These are phyloP conservation scores for Fusarium chuoi DNA, from an alignment of 2,329 filamentous ascomycete genomes.

Conservation along the genomic window DNA sequence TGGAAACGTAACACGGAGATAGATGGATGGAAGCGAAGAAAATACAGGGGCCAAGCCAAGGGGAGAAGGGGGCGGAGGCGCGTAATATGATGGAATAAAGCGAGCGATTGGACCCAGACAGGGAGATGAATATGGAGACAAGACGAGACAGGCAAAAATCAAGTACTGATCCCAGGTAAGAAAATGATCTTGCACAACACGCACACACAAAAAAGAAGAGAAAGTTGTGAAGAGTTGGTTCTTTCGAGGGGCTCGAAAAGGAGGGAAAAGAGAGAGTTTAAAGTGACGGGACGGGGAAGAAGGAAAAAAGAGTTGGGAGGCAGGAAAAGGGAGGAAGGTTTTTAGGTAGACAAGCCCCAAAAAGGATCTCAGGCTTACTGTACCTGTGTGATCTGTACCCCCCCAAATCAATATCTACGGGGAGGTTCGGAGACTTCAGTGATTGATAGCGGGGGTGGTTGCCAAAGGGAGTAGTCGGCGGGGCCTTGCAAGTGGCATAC, in stretches of 20 bases:
- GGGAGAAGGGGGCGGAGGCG: constrained; percentile 25
- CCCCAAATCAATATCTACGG: constrained; percentile 10
- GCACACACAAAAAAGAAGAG: constrained; percentile 1
- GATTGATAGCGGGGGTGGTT: constrained; percentile 14
- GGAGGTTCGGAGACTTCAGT: constrained; percentile 20
- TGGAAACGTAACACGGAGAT: constrained; percentile 35
- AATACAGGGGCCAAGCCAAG: constrained; percentile 35
- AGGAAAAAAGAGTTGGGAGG: not conserved
- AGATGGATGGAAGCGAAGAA: constrained; percentile 37
- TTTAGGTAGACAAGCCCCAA: constrained; percentile 17
- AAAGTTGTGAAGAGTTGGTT: not conserved
- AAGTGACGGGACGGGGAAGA: not conserved
- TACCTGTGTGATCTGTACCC: constrained; percentile 19
- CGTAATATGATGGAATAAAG: constrained; percentile 32
- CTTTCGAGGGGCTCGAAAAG: not conserved
- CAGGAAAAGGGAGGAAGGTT: constrained; percentile 19
- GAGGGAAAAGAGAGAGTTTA: constrained; percentile 11
- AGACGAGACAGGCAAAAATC: constrained; percentile 15
- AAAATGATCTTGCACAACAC: not conserved
- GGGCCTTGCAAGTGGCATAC: not conserved
- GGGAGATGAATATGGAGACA: constrained; percentile 27
- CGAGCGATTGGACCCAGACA: constrained; percentile 34
- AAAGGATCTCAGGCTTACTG: constrained; percentile 25
- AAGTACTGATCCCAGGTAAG: not conserved
- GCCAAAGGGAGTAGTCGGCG: not conserved